A percentile compares a stretch with the other conserved stretches of the same genome.
Conservation (phyloP, 2,329 filamentous ascomycete genomes). For the Ilyonectria robusta region DNA sequence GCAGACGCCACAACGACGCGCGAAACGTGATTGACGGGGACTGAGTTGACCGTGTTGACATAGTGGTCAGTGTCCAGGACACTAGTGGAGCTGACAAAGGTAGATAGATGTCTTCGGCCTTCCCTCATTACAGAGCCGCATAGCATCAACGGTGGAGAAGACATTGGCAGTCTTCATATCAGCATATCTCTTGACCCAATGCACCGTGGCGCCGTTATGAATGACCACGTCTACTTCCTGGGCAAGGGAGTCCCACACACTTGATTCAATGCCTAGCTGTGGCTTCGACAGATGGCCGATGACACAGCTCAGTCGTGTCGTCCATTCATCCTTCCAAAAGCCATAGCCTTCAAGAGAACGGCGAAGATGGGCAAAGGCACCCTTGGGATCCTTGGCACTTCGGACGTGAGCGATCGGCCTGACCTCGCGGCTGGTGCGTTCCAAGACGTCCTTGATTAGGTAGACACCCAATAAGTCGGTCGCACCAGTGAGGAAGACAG, state of each 20-base stretch:
- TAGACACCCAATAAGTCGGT: conserved; percentile 86
- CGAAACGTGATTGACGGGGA: conserved; percentile 88
- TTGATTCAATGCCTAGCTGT: conserved; percentile 77
- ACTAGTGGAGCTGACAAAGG: conserved; percentile 83
- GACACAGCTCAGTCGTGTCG: conserved; percentile 74
- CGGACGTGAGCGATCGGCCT: conserved; percentile 82
- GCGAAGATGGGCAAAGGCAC: conserved; percentile 75
- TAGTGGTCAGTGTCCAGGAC: conserved; percentile 88
- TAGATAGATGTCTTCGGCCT: conserved; percentile 83
- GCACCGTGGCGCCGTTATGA: conserved; percentile 86
- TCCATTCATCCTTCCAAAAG: conserved; percentile 82
- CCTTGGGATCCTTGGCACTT: conserved; percentile 69
- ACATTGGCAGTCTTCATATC: conserved; percentile 83
- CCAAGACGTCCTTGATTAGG: conserved; percentile 81
- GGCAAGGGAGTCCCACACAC: conserved; percentile 75
- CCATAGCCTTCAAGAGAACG: conserved; percentile 82
- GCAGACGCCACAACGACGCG: conserved; percentile 83
- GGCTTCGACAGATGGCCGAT: conserved; percentile 82
- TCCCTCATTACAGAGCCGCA: conserved; percentile 82
- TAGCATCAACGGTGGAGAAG: conserved; percentile 80
- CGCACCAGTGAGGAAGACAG: conserved; percentile 87
- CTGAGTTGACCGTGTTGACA: conserved; percentile 86
- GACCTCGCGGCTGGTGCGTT: conserved; percentile 49
- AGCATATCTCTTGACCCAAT: conserved; percentile 87
- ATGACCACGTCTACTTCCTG: conserved; percentile 80